Base-by-base conservation (phyloP, 164 flowering plant genomes). In the Vitis cinerea region DNA sequence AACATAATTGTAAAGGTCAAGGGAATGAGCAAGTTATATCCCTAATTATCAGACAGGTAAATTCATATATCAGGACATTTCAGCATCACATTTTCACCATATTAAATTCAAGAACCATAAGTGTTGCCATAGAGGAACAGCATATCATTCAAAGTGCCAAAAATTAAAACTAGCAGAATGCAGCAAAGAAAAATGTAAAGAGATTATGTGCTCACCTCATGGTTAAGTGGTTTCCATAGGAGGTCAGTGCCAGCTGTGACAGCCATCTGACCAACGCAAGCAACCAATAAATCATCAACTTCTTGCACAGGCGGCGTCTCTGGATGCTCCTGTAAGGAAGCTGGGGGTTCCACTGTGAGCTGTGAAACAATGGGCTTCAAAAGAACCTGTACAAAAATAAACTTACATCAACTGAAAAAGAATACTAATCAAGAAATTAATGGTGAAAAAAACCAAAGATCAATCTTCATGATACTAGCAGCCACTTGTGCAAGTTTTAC, bases 201-300 rank as follows among this genome's bases (percentile, higher is more conserved):
- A 64, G 50, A 29, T 53, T 56, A 31, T 23, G 31, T 17, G 66
- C 74, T 71, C 63, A 89, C 98, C 93, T 92, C 97, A 72, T 92
- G 93, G 72, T 91, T 95, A 58, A 95, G 76, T 17, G 93, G 88
- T 69, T 93, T 93, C 98, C 99, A 95, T 3, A 91, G 77, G 51
- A 91, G 90, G 77, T 95, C 99, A 64, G 81, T 78, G 54, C 94
- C 97, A 16, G 92, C 86, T 60, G 93, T 78, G 50, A 89, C 88
- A 66, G 99, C 98, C 99, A 95, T 92, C 80, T 93, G 98, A 62
- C 97, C 97, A 61, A 88, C 62, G 73, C 97, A 92, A n/a, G 70
- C 62, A 65, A 95, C 93, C 79, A 92, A 73, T 49, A 84, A 68
- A 58, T 85, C 90, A 78, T 93, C 97, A 50, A 95, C 94, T 72